phyloP scores from a whole-genome alignment of 148 eudicot species.

The Vaccinium vitisidaea region DNA sequence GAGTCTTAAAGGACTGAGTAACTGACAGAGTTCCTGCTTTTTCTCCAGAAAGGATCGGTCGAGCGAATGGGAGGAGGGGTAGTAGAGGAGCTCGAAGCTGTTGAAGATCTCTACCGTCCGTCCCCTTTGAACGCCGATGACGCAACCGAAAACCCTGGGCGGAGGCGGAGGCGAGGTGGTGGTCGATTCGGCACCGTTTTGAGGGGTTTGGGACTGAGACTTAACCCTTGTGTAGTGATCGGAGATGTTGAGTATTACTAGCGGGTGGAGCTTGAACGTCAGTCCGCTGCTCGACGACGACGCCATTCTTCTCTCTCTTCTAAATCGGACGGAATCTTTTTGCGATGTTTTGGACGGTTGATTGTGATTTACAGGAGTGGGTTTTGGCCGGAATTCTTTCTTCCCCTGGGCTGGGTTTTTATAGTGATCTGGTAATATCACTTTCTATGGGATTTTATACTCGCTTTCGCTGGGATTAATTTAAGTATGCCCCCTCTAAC shows the following conservation, averaged over 20 bases:
- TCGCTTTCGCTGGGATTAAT: neutral
- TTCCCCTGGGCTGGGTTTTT: neutral
- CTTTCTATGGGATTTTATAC: neutral
- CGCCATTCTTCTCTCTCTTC: constrained; percentile 39
- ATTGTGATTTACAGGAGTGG: neutral
- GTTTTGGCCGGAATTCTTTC: neutral
- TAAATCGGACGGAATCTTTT: neutral
- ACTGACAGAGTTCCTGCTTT: constrained; percentile 84
- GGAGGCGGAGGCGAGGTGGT: constrained; percentile 19
- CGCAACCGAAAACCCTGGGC: constrained; percentile 77
- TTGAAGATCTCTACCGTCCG: constrained; percentile 95
- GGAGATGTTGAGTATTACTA: constrained; percentile 48
- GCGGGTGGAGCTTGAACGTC: constrained; percentile 93
- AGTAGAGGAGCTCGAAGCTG: constrained; percentile 80
- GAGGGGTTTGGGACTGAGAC: constrained; percentile 47
- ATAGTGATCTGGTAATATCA: neutral
- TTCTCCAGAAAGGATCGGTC: constrained; percentile 80
- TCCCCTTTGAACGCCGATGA: constrained; percentile 77
- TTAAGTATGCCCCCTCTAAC: neutral
- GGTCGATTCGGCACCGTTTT: neutral
- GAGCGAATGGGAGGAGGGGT: constrained; percentile 49
- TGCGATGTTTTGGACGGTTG: neutral
- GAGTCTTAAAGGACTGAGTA: constrained; percentile 15
- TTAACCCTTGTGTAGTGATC: constrained; percentile 60
- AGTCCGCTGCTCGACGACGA: constrained; percentile 84